Percentiles rank a stretch among this genome's conserved stretches.
Conservation (phyloP, 2,329 filamentous ascomycete species). For the Fusarium musae region DNA sequence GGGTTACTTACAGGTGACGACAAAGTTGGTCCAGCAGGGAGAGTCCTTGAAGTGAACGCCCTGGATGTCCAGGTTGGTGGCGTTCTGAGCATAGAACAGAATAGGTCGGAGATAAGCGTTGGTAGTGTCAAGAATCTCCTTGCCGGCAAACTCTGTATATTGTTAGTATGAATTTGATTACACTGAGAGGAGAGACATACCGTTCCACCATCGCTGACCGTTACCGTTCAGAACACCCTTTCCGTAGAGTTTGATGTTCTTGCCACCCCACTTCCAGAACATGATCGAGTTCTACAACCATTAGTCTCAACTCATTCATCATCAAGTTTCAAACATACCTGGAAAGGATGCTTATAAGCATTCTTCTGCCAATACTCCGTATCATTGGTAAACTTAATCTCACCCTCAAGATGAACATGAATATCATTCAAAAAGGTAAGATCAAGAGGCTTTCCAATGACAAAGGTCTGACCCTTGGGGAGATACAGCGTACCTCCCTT, state of each 20-base stretch:
- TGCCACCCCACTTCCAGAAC: conserved; percentile 41
- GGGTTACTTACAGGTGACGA: conserved; percentile 33
- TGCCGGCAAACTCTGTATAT: conserved; percentile 29
- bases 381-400: conserved; percentile 44
- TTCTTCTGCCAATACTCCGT: conserved; percentile 40
- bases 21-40: conserved; percentile 42
- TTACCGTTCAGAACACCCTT: conserved; percentile 40
- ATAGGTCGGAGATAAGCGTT: conserved; percentile 40
- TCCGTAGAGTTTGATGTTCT: conserved; percentile 40
- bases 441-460: conserved; percentile 42
- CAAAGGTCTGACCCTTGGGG: conserved; percentile 36
- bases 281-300: conserved; percentile 37
- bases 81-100: conserved; percentile 43
- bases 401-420: conserved; percentile 41
- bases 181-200: neutral
- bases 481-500: conserved; percentile 39
- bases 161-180: neutral
- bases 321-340: conserved; percentile 3
- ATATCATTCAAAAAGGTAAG: conserved; percentile 39
- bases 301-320: neutral
- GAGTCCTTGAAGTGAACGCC: conserved; percentile 43
- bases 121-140: conserved; percentile 35
- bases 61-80: conserved; percentile 35
- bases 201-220: conserved; percentile 43
- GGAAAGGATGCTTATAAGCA: conserved; percentile 39